A percentile compares a stretch with the other conserved stretches of the same genome.
These are phyloP conservation scores for Pythium utonaiense DNA, from an alignment of 352 stramenopile genomes.

Conservation along the genomic window DNA sequence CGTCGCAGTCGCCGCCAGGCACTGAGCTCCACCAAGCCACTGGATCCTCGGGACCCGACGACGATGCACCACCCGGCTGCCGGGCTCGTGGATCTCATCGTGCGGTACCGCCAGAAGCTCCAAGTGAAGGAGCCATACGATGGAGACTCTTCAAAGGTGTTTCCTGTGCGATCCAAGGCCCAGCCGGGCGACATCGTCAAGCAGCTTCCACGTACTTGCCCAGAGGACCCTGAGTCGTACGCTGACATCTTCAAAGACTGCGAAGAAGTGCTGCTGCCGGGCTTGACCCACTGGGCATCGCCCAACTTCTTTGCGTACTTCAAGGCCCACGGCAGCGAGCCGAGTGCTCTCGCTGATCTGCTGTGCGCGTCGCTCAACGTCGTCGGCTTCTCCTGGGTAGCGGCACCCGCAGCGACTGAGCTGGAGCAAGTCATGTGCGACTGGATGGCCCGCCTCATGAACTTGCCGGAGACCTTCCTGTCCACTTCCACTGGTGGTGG, in stretches of 20 bases:
- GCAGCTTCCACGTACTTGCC: constrained; percentile 40
- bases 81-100: constrained; percentile 53
- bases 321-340: constrained; percentile 44
- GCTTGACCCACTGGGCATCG: constrained; percentile 65
- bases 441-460: constrained; percentile 58
- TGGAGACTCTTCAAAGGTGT: constrained; percentile 28
- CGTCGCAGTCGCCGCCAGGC: constrained; percentile 26
- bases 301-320: constrained; percentile 71
- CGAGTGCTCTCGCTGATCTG: constrained; percentile 49
- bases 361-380: constrained; percentile 52
- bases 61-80: constrained; percentile 41
- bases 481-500: constrained; percentile 49
- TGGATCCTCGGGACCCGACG: constrained; percentile 37
- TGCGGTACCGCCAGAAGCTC: constrained; percentile 58
- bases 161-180: constrained; percentile 39
- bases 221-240: constrained; percentile 53
- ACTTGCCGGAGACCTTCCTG: constrained; percentile 53
- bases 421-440: constrained; percentile 70
- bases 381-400: constrained; percentile 65
- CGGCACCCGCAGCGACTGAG: constrained; percentile 54
- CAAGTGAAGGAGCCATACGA: constrained; percentile 26
- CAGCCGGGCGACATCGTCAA: constrained; percentile 42
- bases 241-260: constrained; percentile 60
- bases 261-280: constrained; percentile 54
- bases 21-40: constrained; percentile 34